A percentile compares a stretch with the other conserved stretches of the same genome.
phyloP scores from a whole-genome alignment of 768 basidiomycete species.

The Tulasnella sp. region DNA sequence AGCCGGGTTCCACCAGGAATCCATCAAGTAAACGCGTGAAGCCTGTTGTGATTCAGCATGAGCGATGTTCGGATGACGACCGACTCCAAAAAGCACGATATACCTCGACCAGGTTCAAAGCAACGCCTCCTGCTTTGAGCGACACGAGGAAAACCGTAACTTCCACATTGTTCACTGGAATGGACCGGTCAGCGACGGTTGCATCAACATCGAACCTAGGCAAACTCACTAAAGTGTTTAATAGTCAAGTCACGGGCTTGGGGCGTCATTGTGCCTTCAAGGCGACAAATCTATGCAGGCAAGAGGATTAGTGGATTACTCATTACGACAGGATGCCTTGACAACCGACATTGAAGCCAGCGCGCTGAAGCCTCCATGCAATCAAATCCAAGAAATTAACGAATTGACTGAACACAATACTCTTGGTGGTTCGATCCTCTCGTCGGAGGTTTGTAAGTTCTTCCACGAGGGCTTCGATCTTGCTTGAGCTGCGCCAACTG shows the following conservation, averaged over 20 bases:
- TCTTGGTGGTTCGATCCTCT: constrained; percentile 91
- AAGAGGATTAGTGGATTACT: neutral
- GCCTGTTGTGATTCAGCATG: constrained; percentile 48
- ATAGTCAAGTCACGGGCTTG: constrained; percentile 94
- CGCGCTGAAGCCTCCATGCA: constrained; percentile 86
- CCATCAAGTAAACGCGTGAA: constrained; percentile 94
- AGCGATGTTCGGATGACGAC: neutral
- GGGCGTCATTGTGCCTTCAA: constrained; percentile 97
- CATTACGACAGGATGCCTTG: neutral
- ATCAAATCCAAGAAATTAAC: constrained; percentile 83
- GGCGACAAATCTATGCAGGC: constrained; percentile 74
- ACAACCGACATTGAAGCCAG: constrained; percentile 78
- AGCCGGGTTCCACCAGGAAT: constrained; percentile 88
- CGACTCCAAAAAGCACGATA: constrained; percentile 21
- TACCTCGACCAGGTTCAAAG: constrained; percentile 78
- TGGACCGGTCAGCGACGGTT: constrained; percentile 18
- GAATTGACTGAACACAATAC: constrained; percentile 95
- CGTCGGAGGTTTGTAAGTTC: constrained; percentile 83
- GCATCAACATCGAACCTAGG: neutral
- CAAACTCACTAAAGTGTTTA: constrained; percentile 81
- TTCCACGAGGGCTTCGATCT: constrained; percentile 95
- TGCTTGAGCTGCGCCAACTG: constrained; percentile 91
- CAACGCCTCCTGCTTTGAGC: constrained; percentile 94
- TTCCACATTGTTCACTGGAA: constrained; percentile 82
- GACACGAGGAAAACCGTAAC: constrained; percentile 96